Evolutionary conservation across 164 flowering plant species (phyloP).

Genomic region (Amborella trichopoda): DNA sequence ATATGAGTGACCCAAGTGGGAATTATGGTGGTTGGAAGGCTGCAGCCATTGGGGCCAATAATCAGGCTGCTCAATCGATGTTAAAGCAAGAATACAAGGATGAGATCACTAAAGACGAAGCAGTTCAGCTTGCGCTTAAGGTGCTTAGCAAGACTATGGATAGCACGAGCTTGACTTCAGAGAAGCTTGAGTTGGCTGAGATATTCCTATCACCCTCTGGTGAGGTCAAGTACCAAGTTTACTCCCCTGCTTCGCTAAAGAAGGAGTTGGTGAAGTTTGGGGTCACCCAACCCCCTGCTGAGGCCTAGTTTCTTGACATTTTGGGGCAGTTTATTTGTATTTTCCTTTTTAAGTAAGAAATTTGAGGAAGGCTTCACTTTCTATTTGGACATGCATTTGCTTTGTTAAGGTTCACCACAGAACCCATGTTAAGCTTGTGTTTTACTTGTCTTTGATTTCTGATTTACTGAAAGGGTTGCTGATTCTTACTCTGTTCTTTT

Average conservation of each 20-base stretch:
- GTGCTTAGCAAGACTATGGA: slow-evolving; percentile 68
- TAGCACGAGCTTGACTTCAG: slow-evolving; percentile 55
- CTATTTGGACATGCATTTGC: too few species aligned
- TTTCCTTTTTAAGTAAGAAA: too few species aligned
- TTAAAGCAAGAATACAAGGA: slow-evolving; percentile 15
- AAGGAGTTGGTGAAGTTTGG: slow-evolving; percentile 13
- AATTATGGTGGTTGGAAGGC: slow-evolving; percentile 16
- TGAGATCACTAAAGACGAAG: slow-evolving; percentile 12
- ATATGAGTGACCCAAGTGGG: slow-evolving; percentile 14
- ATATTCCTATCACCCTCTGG: slow-evolving; percentile 8
- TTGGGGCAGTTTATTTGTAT: too few species aligned
- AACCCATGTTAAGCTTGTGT: too few species aligned
- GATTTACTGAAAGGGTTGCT: too few species aligned
- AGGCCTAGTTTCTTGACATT: too few species aligned
- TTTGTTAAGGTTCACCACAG: too few species aligned
- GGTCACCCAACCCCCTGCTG: slow-evolving; percentile 10
- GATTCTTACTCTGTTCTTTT: too few species aligned
- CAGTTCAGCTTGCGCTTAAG: slow-evolving; percentile 39
- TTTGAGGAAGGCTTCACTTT: too few species aligned
- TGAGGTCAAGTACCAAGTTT: slow-evolving; percentile 13
- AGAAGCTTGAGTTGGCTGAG: slow-evolving; percentile 47
- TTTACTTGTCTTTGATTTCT: too few species aligned
- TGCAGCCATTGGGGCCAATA: slow-evolving; percentile 13
- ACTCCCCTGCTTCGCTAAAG: slow-evolving; percentile 7
- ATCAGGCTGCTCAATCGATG: slow-evolving; percentile 15